These are phyloP conservation scores for Aurinia saxatilis DNA, from an alignment of 345 rosid species.

Conservation along the genomic window DNA sequence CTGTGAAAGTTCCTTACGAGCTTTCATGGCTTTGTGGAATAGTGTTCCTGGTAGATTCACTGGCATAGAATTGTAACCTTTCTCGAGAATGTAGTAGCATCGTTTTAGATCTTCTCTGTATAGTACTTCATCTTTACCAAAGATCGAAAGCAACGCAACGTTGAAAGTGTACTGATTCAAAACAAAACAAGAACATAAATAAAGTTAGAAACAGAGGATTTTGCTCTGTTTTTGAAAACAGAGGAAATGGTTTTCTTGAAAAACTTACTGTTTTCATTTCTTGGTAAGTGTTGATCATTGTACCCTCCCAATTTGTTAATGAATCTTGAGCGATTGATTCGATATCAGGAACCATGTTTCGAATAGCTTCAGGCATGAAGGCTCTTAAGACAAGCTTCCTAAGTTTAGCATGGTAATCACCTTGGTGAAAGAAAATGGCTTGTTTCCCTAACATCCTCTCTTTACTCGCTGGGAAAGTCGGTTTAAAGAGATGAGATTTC, in stretches of 20 bases:
- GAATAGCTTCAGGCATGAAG: conserved; percentile 58
- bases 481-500: conserved; percentile 68
- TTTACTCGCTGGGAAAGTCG: conserved; percentile 83
- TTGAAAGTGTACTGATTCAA: conserved; percentile 68
- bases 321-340: conserved; percentile 47
- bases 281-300: conserved; percentile 49
- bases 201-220: background rate
- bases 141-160: conserved; percentile 69
- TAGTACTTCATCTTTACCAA: conserved; percentile 57
- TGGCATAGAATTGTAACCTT: conserved; percentile 98
- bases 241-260: too few relatives aligned
- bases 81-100: conserved; percentile 84
- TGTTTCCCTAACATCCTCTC: conserved; percentile 82
- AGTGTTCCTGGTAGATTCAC: conserved; percentile 87
- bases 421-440: conserved; percentile 84
- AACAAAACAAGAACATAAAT: background rate
- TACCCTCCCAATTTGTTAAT: conserved; percentile 42
- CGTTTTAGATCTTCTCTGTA: conserved; percentile 76
- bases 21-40: conserved; percentile 81
- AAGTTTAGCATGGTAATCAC: conserved; percentile 64
- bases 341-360: conserved; percentile 40
- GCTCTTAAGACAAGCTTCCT: conserved; percentile 82
- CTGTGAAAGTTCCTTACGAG: conserved; percentile 68
- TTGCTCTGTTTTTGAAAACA: conserved; percentile 17
- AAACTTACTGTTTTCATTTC: conserved; percentile 76